Percentiles rank a stretch among this genome's conserved stretches.
phyloP scores from a whole-genome alignment of 2,329 filamentous ascomycete genomes.

The Aspergillus puulaauensis region DNA sequence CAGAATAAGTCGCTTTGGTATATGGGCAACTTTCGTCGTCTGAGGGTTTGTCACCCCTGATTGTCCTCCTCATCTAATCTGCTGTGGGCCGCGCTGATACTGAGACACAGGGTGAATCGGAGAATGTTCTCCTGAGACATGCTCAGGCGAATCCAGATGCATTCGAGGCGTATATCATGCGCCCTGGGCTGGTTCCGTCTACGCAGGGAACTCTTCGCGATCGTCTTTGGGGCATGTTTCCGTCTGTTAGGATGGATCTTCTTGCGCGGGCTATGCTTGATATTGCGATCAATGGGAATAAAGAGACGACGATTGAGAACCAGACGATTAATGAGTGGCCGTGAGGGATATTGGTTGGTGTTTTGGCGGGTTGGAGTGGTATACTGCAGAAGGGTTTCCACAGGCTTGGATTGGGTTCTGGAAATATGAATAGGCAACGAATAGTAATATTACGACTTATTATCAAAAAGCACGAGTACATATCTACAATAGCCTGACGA shows the following conservation, averaged over 20 bases:
- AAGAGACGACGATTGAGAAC: conserved; percentile 17
- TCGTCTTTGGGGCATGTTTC: conserved; percentile 10
- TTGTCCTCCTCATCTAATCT: background rate
- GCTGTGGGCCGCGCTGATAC: background rate
- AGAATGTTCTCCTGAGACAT: conserved; percentile 16
- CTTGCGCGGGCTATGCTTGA: conserved; percentile 16
- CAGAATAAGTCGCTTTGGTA: conserved; percentile 21
- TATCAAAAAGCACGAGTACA: no score
- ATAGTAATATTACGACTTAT: no score
- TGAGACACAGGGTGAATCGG: conserved; percentile 16
- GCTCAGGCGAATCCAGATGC: conserved; percentile 7
- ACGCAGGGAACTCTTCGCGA: conserved; percentile 8
- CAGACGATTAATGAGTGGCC: background rate
- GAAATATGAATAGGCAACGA: no score
- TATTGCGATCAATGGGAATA: conserved; percentile 15
- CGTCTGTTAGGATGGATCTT: conserved; percentile 17
- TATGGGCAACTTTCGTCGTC: conserved; percentile 16
- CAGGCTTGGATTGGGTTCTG: background rate
- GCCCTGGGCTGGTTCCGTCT: conserved; percentile 17
- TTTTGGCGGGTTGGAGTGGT: no score
- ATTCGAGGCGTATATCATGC: conserved; percentile 22
- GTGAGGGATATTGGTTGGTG: no score
- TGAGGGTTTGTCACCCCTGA: conserved; percentile 13
- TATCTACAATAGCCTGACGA: no score
- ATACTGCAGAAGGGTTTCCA: no score